Percentiles rank a stretch among this genome's conserved stretches.
Conservation (phyloP, 208 protist genomes). For the Blastocrithidia nonstop region DNA sequence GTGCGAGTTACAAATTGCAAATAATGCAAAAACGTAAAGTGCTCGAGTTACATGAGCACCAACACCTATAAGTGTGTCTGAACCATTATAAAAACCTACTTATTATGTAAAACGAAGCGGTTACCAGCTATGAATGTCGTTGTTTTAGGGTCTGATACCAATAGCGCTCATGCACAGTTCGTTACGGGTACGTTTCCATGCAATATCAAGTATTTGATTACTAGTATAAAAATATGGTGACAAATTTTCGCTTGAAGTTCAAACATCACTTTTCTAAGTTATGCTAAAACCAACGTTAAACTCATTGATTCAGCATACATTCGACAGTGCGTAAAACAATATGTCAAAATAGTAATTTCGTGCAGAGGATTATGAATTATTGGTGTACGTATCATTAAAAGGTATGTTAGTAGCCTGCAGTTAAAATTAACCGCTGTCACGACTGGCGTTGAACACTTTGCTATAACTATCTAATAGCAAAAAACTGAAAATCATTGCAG, state of each 20-base stretch:
- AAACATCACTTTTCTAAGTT: constrained; percentile 36
- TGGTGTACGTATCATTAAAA: constrained; percentile 42
- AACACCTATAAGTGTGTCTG: constrained; percentile 19
- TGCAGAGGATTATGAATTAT: constrained; percentile 54
- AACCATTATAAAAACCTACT: constrained; percentile 32
- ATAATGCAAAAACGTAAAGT: constrained; percentile 10
- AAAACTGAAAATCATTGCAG: constrained; percentile 10
- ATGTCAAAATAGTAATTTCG: too few relatives aligned
- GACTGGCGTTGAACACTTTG: constrained; percentile 31
- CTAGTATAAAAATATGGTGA: constrained; percentile 38
- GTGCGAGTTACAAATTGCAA: constrained; percentile 16
- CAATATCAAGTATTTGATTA: constrained; percentile 37
- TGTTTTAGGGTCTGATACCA: constrained; percentile 67
- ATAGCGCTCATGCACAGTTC: constrained; percentile 55
- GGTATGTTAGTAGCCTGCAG: constrained; percentile 52
- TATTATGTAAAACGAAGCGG: constrained; percentile 28
- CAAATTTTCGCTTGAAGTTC: constrained; percentile 38
- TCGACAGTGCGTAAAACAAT: too few relatives aligned
- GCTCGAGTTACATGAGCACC: constrained; percentile 27
- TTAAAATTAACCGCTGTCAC: constrained; percentile 15
- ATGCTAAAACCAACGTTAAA: constrained; percentile 47
- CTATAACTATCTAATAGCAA: constrained; percentile 9
- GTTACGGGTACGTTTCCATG: constrained; percentile 47
- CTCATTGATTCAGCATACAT: constrained; percentile 28
- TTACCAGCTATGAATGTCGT: constrained; percentile 68